Evolutionary conservation across 2,329 filamentous ascomycete species (phyloP).

Genomic region (Phaeosphaeriaceae sp.): DNA sequence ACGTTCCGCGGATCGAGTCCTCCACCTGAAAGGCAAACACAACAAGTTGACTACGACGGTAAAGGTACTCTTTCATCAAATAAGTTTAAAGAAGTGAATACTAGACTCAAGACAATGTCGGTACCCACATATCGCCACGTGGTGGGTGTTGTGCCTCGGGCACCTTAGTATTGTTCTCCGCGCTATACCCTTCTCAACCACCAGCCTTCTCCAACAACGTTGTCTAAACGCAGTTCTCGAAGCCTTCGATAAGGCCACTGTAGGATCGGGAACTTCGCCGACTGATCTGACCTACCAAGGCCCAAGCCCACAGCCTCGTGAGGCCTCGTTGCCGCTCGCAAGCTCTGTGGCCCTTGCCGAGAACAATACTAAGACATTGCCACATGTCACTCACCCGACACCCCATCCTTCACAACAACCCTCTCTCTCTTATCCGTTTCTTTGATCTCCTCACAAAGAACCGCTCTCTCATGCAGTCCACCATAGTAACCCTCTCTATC

Average conservation of each 20-base stretch:
- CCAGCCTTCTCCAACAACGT: neutral
- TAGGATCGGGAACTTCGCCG: neutral
- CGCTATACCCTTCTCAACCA: neutral
- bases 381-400: neutral
- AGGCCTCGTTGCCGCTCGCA: neutral
- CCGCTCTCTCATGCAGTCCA: too few relatives aligned
- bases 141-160: neutral
- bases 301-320: neutral
- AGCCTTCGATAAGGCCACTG: neutral
- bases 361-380: neutral
- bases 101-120: neutral
- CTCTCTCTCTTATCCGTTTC: neutral
- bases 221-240: neutral
- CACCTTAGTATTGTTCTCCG: constrained; percentile 1
- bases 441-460: neutral
- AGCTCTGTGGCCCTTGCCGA: neutral
- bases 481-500: neutral
- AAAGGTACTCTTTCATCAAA: neutral
- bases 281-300: neutral
- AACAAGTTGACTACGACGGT: neutral
- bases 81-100: neutral
- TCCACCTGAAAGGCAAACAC: neutral
- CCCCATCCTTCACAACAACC: neutral
- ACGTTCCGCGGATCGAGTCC: neutral
- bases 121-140: neutral